Conservation (phyloP, 768 basidiomycete species). For the Suillus hirtellus region DNA sequence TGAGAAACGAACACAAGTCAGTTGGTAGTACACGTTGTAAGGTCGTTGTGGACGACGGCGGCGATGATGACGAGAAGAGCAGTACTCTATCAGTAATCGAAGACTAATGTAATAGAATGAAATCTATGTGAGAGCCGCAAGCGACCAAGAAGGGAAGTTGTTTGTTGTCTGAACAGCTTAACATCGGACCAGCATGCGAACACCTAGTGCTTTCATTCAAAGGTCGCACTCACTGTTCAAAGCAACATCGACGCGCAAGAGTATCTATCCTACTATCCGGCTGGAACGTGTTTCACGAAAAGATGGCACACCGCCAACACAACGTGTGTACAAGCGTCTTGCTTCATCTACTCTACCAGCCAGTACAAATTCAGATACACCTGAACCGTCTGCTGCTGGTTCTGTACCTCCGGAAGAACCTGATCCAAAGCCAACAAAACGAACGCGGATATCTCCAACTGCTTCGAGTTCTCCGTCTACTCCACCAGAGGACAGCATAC, state of each 20-base stretch:
- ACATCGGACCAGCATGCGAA: conserved; percentile 32
- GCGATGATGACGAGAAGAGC: background rate
- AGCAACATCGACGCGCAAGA: conserved; percentile 22
- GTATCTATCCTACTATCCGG: conserved; percentile 23
- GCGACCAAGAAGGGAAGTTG: conserved; percentile 1
- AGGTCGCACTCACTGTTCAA: conserved; percentile 35
- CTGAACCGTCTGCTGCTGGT: background rate
- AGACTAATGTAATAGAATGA: background rate
- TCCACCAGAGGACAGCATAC: conserved; percentile 32
- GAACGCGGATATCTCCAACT: background rate
- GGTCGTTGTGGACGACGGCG: background rate
- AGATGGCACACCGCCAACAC: conserved; percentile 18
- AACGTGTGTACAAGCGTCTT: conserved; percentile 14
- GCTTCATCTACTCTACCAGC: conserved; percentile 9
- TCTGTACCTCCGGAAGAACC: conserved; percentile 8
- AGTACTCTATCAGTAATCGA: background rate
- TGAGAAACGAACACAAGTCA: background rate
- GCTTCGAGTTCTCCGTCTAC: conserved; percentile 2
- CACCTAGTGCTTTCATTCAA: conserved; percentile 34
- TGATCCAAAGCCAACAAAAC: conserved; percentile 9
- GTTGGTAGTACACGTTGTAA: background rate
- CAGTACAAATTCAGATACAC: background rate
- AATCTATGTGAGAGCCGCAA: background rate
- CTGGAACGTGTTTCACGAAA: conserved; percentile 26
- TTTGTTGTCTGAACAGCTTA: background rate